phyloP scores from a whole-genome alignment of 2,329 filamentous ascomycete genomes.

The Coniochaeta prunicola region DNA sequence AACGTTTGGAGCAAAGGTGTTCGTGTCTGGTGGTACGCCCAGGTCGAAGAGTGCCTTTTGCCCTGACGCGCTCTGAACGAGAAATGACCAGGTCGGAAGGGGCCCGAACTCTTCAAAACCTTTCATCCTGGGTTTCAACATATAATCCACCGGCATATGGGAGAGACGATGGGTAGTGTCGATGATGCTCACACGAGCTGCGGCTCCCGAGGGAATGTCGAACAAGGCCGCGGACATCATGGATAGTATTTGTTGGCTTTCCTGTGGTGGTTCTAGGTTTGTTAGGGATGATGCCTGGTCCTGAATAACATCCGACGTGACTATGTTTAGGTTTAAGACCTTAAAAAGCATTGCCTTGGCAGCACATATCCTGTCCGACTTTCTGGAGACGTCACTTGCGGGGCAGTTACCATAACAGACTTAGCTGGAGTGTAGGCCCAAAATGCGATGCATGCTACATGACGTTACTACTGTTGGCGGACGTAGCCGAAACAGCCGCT shows the following conservation, averaged over 20 bases:
- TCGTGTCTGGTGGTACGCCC: not conserved
- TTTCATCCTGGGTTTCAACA: not conserved
- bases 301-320: too few species aligned
- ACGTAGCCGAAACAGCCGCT: too few species aligned
- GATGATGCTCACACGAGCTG: constrained; percentile 5
- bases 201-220: constrained; percentile 3
- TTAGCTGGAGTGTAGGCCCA: too few species aligned
- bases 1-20: not conserved
- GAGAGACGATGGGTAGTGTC: constrained; percentile 3
- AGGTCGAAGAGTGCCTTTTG: constrained; percentile 6
- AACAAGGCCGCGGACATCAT: not conserved
- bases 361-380: too few species aligned
- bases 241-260: not conserved
- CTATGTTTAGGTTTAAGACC: too few species aligned
- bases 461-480: too few species aligned
- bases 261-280: too few species aligned
- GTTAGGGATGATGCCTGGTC: too few species aligned
- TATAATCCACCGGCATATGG: not conserved
- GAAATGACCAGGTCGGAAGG: constrained; percentile 3
- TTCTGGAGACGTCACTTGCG: too few species aligned
- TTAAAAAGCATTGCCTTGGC: too few species aligned
- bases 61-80: constrained; percentile 4
- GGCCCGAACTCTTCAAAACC: constrained; percentile 2
- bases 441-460: too few species aligned
- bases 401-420: too few species aligned